Percentiles rank a stretch among this genome's conserved stretches.
Conservation (phyloP, 768 basidiomycete genomes). For the Russula lepida region DNA sequence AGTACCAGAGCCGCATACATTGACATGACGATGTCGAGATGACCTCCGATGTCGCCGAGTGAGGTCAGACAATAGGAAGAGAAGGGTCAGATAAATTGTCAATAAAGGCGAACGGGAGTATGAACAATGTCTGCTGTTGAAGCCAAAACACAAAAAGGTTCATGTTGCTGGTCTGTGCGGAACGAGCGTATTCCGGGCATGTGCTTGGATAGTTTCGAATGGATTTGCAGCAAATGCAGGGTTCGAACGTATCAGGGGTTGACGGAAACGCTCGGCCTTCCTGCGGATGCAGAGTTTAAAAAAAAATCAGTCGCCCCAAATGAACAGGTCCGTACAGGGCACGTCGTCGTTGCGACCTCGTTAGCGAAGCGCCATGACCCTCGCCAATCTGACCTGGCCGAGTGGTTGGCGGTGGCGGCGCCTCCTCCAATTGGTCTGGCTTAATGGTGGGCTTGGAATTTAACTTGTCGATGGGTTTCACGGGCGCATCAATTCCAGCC, state of each 20-base stretch:
- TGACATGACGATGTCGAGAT: background rate
- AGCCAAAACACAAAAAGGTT: background rate
- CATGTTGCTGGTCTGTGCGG: constrained; percentile 32
- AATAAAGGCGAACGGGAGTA: background rate
- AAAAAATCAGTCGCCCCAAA: background rate
- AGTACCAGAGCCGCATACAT: background rate
- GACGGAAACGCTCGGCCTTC: constrained; percentile 55
- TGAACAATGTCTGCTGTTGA: background rate
- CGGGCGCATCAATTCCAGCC: background rate
- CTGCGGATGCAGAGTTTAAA: constrained; percentile 32
- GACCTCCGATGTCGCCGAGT: background rate
- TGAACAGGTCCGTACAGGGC: constrained; percentile 46
- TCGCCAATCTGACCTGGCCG: constrained; percentile 57
- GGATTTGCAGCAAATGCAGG: constrained; percentile 60
- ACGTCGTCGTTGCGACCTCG: constrained; percentile 54
- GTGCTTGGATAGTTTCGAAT: constrained; percentile 69
- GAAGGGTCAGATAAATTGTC: background rate
- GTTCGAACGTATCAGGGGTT: constrained; percentile 60
- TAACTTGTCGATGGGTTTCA: background rate
- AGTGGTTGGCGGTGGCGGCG: constrained; percentile 5
- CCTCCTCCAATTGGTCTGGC: background rate
- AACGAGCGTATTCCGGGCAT: constrained; percentile 69
- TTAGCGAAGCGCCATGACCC: constrained; percentile 50
- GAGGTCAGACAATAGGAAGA: background rate
- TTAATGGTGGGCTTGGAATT: background rate